Evolutionary conservation across 768 basidiomycete genomes (phyloP), one percentile per base, ranked within the genome.

Genomic region (Auriscalpium vulgare): DNA sequence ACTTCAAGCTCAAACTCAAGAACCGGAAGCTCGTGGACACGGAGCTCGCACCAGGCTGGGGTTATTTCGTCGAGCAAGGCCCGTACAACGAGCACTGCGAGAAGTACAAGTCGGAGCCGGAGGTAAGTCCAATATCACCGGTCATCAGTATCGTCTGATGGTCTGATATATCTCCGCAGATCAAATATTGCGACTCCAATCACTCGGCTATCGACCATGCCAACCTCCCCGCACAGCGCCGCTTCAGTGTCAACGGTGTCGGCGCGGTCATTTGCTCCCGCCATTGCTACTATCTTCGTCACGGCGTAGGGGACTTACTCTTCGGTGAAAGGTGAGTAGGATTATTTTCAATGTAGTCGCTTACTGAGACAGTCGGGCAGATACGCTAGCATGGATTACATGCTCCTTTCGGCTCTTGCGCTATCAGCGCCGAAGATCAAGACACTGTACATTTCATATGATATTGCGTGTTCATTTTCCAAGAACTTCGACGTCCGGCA

Each of bases 111-210:
- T 37, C 40, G 21, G 21, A 45, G n/a, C 17, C 38, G 3, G 29
- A 53, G 47, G 59, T 61, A 14, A 68, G 68, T 1, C 67, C 69
- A 51, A 29, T 61, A 66, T 70, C 50, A 6, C 65, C 56, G 21
- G 21, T 21, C 21, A 21, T 21, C 21, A 21, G 21, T 21, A 21
- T 21, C 7, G 1, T 49, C 16, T 5, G n/a, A 37, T 13, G 37
- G 40, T n/a, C 11, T 38, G 35, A 21, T 14, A 8, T 29, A 21
- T 7, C 9, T 50, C 16, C 5, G 11, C 37, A 51, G 54, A 44
- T 43, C 14, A 50, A 50, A 6, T 35, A 55, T 29, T 48, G 54
- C 17, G 36, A 40, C 8, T 48, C 54, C 10, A 40, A 50, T n/a
- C 50, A 51, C 48, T 51, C 43, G 10, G 45, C 54, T 6, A 47